A percentile compares a stretch with the other conserved stretches of the same genome.
These are phyloP conservation scores for Neoboletus magnificus DNA, from an alignment of 768 basidiomycete genomes.

Conservation along the genomic window DNA sequence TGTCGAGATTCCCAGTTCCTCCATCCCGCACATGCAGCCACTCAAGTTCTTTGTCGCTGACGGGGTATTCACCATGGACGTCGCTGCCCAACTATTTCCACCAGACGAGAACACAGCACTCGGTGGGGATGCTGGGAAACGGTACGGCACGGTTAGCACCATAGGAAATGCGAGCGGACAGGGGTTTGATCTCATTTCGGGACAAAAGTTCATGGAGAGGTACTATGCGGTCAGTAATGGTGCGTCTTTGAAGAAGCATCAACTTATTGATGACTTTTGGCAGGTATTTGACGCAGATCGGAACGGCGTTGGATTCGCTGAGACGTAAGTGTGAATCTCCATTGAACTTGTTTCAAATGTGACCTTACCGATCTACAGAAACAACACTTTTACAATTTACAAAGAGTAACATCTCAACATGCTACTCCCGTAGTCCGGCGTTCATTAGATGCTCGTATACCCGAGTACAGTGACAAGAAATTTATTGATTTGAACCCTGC, in stretches of 20 bases:
- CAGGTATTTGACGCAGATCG: slow-evolving; percentile 23
- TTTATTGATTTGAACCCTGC: too few species aligned
- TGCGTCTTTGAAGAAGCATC: background rate
- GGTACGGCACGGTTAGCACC: slow-evolving; percentile 5
- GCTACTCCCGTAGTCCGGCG: background rate
- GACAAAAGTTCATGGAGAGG: background rate
- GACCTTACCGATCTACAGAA: slow-evolving; percentile 7
- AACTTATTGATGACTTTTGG: background rate
- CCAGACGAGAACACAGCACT: slow-evolving; percentile 6
- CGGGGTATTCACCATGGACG: too few species aligned
- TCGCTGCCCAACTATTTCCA: too few species aligned
- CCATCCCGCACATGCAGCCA: too few species aligned
- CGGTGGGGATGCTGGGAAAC: slow-evolving; percentile 11
- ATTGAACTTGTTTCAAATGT: background rate
- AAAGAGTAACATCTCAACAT: background rate
- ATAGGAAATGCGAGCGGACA: background rate
- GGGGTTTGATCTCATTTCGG: background rate
- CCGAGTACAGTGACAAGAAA: background rate
- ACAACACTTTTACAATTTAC: slow-evolving; percentile 17
- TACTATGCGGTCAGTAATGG: slow-evolving; percentile 1
- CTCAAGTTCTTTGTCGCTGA: too few species aligned
- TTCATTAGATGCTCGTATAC: background rate
- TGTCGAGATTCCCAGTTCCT: too few species aligned
- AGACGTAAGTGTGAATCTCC: slow-evolving; percentile 15
- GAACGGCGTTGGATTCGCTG: slow-evolving; percentile 18